Evolutionary conservation across 495 filamentous ascomycete genomes (phyloP).

Genomic region (Aspergillus cristatus): DNA sequence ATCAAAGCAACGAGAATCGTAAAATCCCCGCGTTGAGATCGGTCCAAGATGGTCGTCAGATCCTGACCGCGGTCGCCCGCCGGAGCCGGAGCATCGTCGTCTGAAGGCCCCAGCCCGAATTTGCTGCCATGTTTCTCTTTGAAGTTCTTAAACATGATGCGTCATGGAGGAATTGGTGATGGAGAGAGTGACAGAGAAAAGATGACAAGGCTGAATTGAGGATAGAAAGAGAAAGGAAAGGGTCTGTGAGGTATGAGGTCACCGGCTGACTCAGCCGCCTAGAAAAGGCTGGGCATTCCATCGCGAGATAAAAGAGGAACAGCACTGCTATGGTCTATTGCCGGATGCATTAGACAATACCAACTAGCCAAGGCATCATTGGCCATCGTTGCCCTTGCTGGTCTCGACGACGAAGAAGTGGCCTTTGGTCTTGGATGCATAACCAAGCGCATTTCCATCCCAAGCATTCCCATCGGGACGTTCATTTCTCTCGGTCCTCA

Average conservation of each 20-base stretch:
- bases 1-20: conserved; percentile 37
- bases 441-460: conserved; percentile 60
- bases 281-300: not conserved
- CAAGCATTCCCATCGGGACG: conserved; percentile 31
- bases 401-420: conserved; percentile 76
- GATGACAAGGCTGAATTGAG: not conserved
- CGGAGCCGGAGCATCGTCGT: conserved; percentile 8
- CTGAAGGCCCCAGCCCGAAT: conserved; percentile 23
- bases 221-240: not conserved
- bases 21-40: conserved; percentile 39
- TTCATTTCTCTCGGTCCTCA: conserved; percentile 19
- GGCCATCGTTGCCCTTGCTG: conserved; percentile 8
- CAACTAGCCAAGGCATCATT: too few species aligned
- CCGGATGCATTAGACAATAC: too few species aligned
- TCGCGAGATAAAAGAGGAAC: too few species aligned
- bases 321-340: too few species aligned
- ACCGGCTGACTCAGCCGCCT: conserved; percentile 11
- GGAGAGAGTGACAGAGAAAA: not conserved
- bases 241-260: conserved; percentile 7
- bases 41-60: conserved; percentile 41
- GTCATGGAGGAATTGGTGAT: not conserved
- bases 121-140: conserved; percentile 29
- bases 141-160: conserved; percentile 34
- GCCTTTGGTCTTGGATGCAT: conserved; percentile 56
- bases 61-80: conserved; percentile 29